Evolutionary conservation across 2,329 filamentous ascomycete species (phyloP).

Genomic region (Pseudocercospora pini-densiflorae): DNA sequence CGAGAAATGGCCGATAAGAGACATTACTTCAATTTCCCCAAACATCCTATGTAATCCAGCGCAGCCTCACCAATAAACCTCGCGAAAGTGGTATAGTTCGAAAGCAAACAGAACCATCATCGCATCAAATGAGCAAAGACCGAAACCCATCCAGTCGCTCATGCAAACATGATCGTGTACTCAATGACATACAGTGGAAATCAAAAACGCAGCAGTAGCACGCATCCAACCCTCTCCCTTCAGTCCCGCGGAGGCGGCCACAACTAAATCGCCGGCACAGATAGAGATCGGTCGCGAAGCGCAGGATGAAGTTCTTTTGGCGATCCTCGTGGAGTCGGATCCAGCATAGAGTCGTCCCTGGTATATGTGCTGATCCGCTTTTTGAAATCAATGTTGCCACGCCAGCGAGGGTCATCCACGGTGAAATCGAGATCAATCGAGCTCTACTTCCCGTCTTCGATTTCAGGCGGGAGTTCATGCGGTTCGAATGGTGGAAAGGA

Average conservation of each 20-base stretch:
- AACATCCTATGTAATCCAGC: background rate
- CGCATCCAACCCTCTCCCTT: background rate
- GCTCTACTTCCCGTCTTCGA: background rate
- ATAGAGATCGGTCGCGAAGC: background rate
- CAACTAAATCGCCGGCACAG: background rate
- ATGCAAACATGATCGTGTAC: slow-evolving; percentile 9
- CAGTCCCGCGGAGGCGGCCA: background rate
- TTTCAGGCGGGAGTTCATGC: background rate
- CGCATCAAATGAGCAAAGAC: background rate
- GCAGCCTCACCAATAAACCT: background rate
- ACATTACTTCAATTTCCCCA: background rate
- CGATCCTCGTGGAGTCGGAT: background rate
- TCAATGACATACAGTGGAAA: background rate
- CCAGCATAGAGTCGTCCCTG: background rate
- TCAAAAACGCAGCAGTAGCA: background rate
- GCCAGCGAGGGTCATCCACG: slow-evolving; percentile 3
- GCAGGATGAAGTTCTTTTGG: background rate
- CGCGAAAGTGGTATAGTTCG: slow-evolving; percentile 7
- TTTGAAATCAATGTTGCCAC: background rate
- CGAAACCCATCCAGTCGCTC: background rate
- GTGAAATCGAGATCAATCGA: slow-evolving; percentile 3
- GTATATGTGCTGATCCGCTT: background rate
- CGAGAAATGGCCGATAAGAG: background rate
- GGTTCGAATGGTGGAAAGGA: background rate
- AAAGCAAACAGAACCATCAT: slow-evolving; percentile 5